phyloP scores from a whole-genome alignment of 345 rosid species.

The Eucalyptus dawsonii region DNA sequence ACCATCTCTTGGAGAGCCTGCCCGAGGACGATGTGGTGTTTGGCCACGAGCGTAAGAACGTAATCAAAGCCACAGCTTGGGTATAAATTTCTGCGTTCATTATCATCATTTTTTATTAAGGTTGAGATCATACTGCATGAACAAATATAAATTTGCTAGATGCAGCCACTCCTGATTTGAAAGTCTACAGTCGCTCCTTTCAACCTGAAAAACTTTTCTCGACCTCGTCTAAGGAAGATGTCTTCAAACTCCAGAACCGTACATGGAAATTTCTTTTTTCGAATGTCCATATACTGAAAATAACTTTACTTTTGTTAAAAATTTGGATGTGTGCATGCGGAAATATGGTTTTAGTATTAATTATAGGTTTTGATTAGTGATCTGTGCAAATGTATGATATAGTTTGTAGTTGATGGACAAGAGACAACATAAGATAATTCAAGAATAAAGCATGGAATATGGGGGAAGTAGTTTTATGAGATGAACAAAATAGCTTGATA shows the following conservation, averaged over 20 bases:
- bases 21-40: neutral
- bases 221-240: neutral
- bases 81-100: neutral
- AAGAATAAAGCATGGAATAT: no score
- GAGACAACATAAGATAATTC: rapidly evolving
- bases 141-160: neutral
- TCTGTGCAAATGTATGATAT: no score
- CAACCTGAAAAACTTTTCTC: neutral
- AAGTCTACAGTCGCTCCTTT: neutral
- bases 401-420: no score
- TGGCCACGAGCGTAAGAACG: neutral
- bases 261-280: neutral
- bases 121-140: neutral
- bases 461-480: no score
- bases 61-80: constrained; percentile 4
- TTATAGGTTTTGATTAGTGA: no score
- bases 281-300: neutral
- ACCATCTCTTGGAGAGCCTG: neutral
- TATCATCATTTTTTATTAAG: neutral
- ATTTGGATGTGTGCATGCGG: no score
- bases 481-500: no score
- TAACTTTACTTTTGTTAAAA: neutral
- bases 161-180: neutral
- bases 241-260: neutral
- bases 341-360: no score